Base-by-base conservation (phyloP, 2,329 filamentous ascomycete genomes). In the Boeremia lycopersici region DNA sequence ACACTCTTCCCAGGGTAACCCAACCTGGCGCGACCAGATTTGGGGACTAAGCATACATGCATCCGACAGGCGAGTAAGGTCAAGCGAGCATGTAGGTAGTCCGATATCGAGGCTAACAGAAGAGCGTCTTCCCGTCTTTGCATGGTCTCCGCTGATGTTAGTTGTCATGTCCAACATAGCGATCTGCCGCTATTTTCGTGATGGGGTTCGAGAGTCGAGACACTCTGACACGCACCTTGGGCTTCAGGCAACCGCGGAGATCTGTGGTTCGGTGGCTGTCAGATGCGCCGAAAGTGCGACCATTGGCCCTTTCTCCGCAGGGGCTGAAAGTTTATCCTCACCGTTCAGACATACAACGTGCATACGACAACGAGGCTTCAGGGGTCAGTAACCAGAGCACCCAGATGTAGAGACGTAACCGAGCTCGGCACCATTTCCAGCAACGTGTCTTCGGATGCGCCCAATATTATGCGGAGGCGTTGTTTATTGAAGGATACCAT, bases 61-160 rank as follows among this genome's bases (percentile, higher is more conserved):
- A 62, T 60, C 59, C 62, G 56, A 19, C 41, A 25, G 35, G 40
- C 60, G 55, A 58, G 50, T 54, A 60, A 62, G 48, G 54, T 61
- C 38, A 55, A 63, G 59, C 59, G 57, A 64, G 49, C 23, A 44
- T 49, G 36, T 47, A 51, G 36, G 45, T 48, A 23, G 19, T 23
- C 57, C 56, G 36, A 49, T 41, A 31, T 41, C 53, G 36, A 39
- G 33, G 35, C 49, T 26, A 44, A 44, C 34, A 49, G 55, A 45
- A 56, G 36, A 30, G 35, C 28, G 19, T 45, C 30, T 47, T 56
- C 17, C 53, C 53, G 42, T 36, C 15, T 30, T 34, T 48, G 47
- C 45, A 41, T 46, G 38, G 45, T 49, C 35, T 36, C 25, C 35
- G 30, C 35, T 44, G 13, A 44, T 26, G 26, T 15, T 43, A 17